Percentiles rank a stretch among this genome's conserved stretches.
Conservation (phyloP, 345 rosid species). For the Sisymbrium irio region DNA sequence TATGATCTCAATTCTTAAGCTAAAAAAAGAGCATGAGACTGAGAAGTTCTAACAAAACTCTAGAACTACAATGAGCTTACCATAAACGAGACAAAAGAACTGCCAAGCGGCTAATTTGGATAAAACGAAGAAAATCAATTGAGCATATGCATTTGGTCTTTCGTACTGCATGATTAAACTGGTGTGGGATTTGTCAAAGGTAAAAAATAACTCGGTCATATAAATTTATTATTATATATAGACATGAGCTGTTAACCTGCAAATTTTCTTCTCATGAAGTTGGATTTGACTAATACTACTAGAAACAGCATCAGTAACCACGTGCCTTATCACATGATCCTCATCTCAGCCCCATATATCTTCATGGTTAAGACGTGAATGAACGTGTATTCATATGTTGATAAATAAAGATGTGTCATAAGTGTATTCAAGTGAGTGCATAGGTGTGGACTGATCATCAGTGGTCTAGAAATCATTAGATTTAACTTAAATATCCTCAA, state of each 20-base stretch:
- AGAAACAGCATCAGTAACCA: constrained; percentile 29
- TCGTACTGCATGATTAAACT: not conserved
- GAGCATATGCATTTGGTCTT: not conserved
- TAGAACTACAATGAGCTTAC: constrained; percentile 39
- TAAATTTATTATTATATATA: not conserved
- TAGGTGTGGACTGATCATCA: constrained; percentile 10
- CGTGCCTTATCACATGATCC: constrained; percentile 33
- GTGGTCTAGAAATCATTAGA: constrained; percentile 13
- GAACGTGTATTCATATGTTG: not conserved
- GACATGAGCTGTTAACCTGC: constrained; percentile 29
- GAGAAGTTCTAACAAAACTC: not conserved
- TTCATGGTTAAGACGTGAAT: constrained; percentile 16
- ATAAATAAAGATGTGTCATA: not conserved
- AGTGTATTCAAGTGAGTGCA: not conserved
- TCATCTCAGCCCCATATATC: not conserved
- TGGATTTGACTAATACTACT: constrained; percentile 4
- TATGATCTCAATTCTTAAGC: not conserved
- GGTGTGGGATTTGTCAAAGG: not conserved
- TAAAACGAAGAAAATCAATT: not conserved
- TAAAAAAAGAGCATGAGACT: not conserved
- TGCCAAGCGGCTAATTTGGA: not conserved
- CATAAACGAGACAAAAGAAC: constrained; percentile 60
- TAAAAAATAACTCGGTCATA: not conserved
- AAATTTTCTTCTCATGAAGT: constrained; percentile 23
- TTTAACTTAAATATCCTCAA: not conserved